Evolutionary conservation across 768 basidiomycete species (phyloP).

Genomic region (Lentinula detonsa): DNA sequence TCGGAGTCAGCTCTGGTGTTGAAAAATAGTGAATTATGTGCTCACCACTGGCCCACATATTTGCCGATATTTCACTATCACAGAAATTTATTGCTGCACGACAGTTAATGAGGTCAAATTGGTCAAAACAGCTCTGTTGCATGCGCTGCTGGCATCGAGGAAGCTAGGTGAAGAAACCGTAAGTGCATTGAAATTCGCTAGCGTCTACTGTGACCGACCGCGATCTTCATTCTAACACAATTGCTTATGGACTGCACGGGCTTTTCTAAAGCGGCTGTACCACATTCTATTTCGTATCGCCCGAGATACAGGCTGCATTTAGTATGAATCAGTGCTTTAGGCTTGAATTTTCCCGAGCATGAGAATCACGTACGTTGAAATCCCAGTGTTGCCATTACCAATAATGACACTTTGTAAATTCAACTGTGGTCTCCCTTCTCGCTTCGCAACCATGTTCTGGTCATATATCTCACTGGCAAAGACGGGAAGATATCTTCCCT

Average conservation of each 20-base stretch:
- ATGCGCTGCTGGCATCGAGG: conserved; percentile 60
- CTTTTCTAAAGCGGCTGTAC: conserved; percentile 40
- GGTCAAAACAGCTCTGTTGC: conserved; percentile 50
- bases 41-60: conserved; percentile 36
- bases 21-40: neutral
- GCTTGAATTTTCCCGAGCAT: neutral
- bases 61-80: conserved; percentile 36
- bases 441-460: conserved; percentile 54
- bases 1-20: neutral
- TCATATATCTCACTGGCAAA: conserved; percentile 78
- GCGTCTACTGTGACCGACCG: conserved; percentile 28
- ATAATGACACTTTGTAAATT: conserved; percentile 74
- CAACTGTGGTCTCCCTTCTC: conserved; percentile 45
- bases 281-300: conserved; percentile 47
- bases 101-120: conserved; percentile 62
- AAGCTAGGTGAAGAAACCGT: conserved; percentile 29
- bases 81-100: conserved; percentile 60
- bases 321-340: neutral
- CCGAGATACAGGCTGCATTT: conserved; percentile 36
- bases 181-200: neutral
- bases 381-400: conserved; percentile 63
- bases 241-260: conserved; percentile 48
- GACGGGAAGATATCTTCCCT: conserved; percentile 68
- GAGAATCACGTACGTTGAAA: conserved; percentile 15
- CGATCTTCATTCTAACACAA: conserved; percentile 55